Base-by-base conservation (phyloP, 2,329 filamentous ascomycete species). In the Keithomyces neogunnii region DNA sequence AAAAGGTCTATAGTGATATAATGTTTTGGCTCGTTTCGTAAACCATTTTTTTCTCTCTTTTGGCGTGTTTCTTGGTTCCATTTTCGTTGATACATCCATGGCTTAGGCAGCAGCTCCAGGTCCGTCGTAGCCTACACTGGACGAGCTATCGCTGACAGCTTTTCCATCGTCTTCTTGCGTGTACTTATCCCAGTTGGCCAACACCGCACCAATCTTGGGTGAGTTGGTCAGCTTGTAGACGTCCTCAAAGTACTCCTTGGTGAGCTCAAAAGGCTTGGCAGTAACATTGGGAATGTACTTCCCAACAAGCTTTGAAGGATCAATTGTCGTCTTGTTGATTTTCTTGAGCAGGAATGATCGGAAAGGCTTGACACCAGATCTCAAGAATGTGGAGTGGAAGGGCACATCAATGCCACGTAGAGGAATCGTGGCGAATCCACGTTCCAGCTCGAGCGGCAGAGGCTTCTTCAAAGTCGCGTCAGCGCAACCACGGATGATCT, bases 221-320 rank as follows among this genome's bases (percentile, higher is more conserved):
- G 80, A 84, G 73, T 95, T 96, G 50, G 93, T 99, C 67, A 99
- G 73, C 62, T 84, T 83, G 75, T 97, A 97, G 48, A 99, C 95
- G 66, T 97, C 93, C 79, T 99, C 92, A 72, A 99, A 99, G 75
- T 99, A 99, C 75, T 97, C 93, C 80, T 91, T 95, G 51, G 90
- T 95, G 59, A 99, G 77, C 69, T 90, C 89, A 68, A 99, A 99
- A 13, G 93, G 93, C 72, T 85, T 85, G 53, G 93, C 93, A 51
- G 93, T 99, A 59, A 99, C 95, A 72, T 99, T 99, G 61, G 93
- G 93, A 59, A 99, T 97, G 74, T 99, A 99, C 74, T 99, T 99
- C 64, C 93, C 93, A 60, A 99, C 81, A 64, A 99, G 75, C 79
- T 97, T 97, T 68, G 88, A 87, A 4, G 93, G 93, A 69, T 99